Percentiles rank a stretch among this genome's conserved stretches.
Conservation (phyloP, 768 basidiomycete genomes). For the Amanita phalloides region DNA sequence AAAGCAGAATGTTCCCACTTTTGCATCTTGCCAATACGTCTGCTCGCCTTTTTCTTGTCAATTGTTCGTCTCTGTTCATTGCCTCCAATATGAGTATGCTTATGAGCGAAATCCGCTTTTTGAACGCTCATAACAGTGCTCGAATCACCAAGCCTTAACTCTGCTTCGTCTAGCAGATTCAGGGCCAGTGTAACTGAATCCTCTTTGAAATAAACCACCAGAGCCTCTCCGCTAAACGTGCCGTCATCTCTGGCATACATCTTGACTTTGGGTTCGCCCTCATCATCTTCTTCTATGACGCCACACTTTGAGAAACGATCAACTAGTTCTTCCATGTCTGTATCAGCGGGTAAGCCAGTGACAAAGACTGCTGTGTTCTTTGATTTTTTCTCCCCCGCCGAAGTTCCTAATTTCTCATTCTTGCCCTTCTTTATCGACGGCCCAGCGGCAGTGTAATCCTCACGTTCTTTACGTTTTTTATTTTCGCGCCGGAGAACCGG, state of each 20-base stretch:
- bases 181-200: slow-evolving; percentile 84
- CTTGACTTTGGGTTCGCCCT: slow-evolving; percentile 91
- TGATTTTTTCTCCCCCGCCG: slow-evolving; percentile 46
- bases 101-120: slow-evolving; percentile 73
- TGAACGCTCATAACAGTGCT: slow-evolving; percentile 63
- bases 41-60: slow-evolving; percentile 70
- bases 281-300: slow-evolving; percentile 84
- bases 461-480: slow-evolving; percentile 70
- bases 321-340: slow-evolving; percentile 65
- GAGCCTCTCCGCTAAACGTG: slow-evolving; percentile 84
- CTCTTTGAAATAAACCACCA: slow-evolving; percentile 96
- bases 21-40: slow-evolving; percentile 77
- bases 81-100: slow-evolving; percentile 33
- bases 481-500: slow-evolving; percentile 72
- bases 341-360: slow-evolving; percentile 68
- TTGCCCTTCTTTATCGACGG: slow-evolving; percentile 60
- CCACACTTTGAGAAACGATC: slow-evolving; percentile 88
- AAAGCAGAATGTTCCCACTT: slow-evolving; percentile 36
- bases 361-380: slow-evolving; percentile 94
- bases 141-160: slow-evolving; percentile 74
- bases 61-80: slow-evolving; percentile 48
- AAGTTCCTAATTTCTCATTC: slow-evolving; percentile 32
- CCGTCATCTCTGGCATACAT: slow-evolving; percentile 87
- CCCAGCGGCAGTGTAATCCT: slow-evolving; percentile 52
- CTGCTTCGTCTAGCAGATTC: slow-evolving; percentile 84